phyloP scores from a whole-genome alignment of 768 basidiomycete species.

The Suillus brevipes region DNA sequence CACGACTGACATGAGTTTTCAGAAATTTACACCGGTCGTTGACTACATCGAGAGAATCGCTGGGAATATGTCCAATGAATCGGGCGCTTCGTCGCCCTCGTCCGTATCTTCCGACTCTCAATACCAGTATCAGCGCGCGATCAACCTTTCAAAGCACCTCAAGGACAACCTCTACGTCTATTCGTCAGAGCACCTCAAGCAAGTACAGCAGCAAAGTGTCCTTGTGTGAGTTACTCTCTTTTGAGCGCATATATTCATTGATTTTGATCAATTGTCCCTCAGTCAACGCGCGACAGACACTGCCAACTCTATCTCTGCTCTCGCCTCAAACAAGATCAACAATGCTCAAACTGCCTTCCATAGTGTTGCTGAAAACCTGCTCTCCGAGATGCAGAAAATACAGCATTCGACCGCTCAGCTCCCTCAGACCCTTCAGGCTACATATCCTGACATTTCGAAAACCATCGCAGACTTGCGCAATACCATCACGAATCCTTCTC shows the following conservation, averaged over 20 bases:
- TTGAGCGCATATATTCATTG: slow-evolving; percentile 9
- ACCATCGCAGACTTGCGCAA: slow-evolving; percentile 53
- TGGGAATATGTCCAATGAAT: slow-evolving; percentile 50
- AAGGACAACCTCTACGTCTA: slow-evolving; percentile 62
- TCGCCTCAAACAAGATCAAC: slow-evolving; percentile 57
- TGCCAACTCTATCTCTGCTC: slow-evolving; percentile 59
- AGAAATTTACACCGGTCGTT: slow-evolving; percentile 76
- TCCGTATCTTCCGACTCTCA: slow-evolving; percentile 54
- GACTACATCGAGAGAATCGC: slow-evolving; percentile 62
- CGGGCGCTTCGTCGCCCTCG: slow-evolving; percentile 45
- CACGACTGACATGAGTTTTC: slow-evolving; percentile 6
- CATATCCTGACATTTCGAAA: slow-evolving; percentile 53
- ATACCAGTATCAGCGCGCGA: slow-evolving; percentile 78
- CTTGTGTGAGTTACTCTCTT: slow-evolving; percentile 52
- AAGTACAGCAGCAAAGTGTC: slow-evolving; percentile 63
- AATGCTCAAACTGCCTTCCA: slow-evolving; percentile 59
- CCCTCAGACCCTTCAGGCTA: slow-evolving; percentile 59
- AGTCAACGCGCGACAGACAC: slow-evolving; percentile 73
- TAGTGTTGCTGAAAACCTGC: slow-evolving; percentile 63
- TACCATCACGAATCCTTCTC: slow-evolving; percentile 53
- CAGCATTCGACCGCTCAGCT: slow-evolving; percentile 59
- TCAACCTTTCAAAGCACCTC: slow-evolving; percentile 62
- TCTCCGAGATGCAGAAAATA: slow-evolving; percentile 65
- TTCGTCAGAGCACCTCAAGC: slow-evolving; percentile 70
- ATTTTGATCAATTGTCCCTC: slow-evolving; percentile 4